Conservation (phyloP, 768 basidiomycete genomes). For the Baorangia bicolor region DNA sequence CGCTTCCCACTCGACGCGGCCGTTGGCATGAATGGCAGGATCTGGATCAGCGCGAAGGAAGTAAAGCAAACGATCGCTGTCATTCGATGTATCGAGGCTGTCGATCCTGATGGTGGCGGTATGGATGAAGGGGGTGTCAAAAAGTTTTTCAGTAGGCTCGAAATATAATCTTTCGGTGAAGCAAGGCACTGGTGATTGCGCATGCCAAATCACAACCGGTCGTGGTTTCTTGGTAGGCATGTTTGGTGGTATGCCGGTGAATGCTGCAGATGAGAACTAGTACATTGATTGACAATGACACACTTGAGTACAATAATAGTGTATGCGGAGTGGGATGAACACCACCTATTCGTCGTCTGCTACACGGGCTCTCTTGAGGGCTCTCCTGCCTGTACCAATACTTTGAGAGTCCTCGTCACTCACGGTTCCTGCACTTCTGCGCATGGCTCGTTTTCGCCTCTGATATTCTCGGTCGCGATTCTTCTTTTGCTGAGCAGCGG, state of each 20-base stretch:
- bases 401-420: slow-evolving; percentile 69
- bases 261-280: neutral
- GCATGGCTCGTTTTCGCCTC: slow-evolving; percentile 66
- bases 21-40: slow-evolving; percentile 87
- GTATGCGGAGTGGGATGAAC: slow-evolving; percentile 4
- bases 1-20: slow-evolving; percentile 86
- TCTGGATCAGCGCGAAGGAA: slow-evolving; percentile 84
- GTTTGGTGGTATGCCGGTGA: neutral
- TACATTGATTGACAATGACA: neutral
- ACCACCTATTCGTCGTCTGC: slow-evolving; percentile 59
- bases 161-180: slow-evolving; percentile 31
- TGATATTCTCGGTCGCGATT: slow-evolving; percentile 81
- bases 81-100: slow-evolving; percentile 76
- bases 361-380: slow-evolving; percentile 67
- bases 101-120: slow-evolving; percentile 71
- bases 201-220: neutral
- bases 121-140: slow-evolving; percentile 55
- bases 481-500: slow-evolving; percentile 73
- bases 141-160: slow-evolving; percentile 49
- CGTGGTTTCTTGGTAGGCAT: neutral
- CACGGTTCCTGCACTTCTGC: slow-evolving; percentile 61
- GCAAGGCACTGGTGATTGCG: neutral
- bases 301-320: slow-evolving; percentile 5
- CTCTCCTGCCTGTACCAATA: slow-evolving; percentile 49
- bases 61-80: slow-evolving; percentile 71